Evolutionary conservation across 2,329 filamentous ascomycete genomes (phyloP), one percentile per base, ranked within the genome.

Genomic region (Ceratocystis alfenasii): DNA sequence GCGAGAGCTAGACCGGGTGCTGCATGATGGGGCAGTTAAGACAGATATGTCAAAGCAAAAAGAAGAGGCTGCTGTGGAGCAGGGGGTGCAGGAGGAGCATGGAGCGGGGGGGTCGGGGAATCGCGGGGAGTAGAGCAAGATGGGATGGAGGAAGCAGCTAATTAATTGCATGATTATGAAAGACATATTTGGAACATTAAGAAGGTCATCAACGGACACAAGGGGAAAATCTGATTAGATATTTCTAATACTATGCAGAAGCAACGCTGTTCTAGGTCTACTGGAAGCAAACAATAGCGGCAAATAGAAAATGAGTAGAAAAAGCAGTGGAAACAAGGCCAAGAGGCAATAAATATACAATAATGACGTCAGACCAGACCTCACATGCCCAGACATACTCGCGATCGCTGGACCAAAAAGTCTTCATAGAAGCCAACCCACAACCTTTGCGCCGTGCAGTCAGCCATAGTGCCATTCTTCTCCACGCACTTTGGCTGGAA

Each of bases 391-490:
- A 33, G 1, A 33, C 61, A 63, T 28, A 67, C 60, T 3, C 59
- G 45, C 48, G 63, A 63, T 30, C 66, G 48, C 22, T 50, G 48
- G 7, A 63, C 22, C 60, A 67, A 25, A 74, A 78, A 53, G 2
- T 88, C 80, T 69, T 71, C 84, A 22, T 87, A 87, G 68, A 75
- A 33, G 0, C 57, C 62, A 22, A 71, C 70, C 71, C 71, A 72
- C 1, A 72, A 63, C 2, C 45, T 59, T 12, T 71, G 68, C 0
- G 46, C 28, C 0, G 69, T 53, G 5, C 71, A 72, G 22, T 72
- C 83, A 60, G 83, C 82, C 48, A 74, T 76, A 0, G 81, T 83
- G 0, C 79, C 81, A 3, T 22, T 66, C 76, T 81, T 57, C 80
- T 82, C 68, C 74, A 83, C 41, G 57, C 66, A 7, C 10, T 63